These are phyloP conservation scores for Trichoderma endophyticum DNA, from an alignment of 2,329 filamentous ascomycete genomes.

Conservation along the genomic window DNA sequence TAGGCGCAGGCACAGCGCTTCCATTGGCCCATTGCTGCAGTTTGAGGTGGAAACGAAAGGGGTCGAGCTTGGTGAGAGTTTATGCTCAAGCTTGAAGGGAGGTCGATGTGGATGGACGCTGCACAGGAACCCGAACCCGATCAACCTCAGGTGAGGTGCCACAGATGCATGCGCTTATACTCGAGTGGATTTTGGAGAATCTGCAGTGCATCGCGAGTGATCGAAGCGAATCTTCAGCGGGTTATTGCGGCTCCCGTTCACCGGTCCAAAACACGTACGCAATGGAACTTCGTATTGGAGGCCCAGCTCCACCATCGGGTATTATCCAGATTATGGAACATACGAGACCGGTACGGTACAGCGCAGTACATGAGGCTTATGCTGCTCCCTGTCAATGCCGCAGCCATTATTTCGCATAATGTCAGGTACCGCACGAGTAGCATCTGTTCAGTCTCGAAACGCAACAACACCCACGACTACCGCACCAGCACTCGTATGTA, in stretches of 20 bases:
- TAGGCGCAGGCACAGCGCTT: conserved; percentile 7
- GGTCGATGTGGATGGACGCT: background rate
- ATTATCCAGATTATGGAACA: background rate
- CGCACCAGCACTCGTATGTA: background rate
- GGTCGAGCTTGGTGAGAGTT: background rate
- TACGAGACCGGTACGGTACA: background rate
- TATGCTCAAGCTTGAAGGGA: background rate
- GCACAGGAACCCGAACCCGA: background rate
- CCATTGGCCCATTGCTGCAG: background rate
- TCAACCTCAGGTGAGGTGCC: background rate
- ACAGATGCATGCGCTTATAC: background rate
- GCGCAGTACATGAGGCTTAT: background rate
- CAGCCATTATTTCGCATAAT: background rate
- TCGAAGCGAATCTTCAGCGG: background rate
- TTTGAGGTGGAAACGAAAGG: background rate
- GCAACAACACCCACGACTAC: background rate
- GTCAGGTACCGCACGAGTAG: background rate
- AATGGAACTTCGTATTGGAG: background rate
- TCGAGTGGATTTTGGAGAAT: background rate
- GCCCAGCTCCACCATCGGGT: background rate
- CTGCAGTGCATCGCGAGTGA: background rate
- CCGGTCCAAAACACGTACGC: background rate
- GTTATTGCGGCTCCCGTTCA: background rate
- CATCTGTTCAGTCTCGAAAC: background rate
- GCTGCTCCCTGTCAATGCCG: background rate